Evolutionary conservation across 768 basidiomycete genomes (phyloP).

Genomic region (Coprinopsis marcescibilis): DNA sequence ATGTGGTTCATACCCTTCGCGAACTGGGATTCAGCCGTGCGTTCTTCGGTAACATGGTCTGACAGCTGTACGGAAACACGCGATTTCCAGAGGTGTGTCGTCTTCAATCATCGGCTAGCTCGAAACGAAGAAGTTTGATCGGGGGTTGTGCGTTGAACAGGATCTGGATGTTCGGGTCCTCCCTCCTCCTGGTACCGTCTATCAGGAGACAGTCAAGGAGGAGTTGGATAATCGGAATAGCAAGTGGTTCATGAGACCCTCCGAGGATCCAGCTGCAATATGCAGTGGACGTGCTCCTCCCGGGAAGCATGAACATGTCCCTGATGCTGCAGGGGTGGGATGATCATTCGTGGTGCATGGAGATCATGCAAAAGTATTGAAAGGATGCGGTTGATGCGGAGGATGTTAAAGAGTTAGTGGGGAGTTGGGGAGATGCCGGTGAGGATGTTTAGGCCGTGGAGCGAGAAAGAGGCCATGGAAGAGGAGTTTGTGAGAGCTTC

Average conservation of each 20-base stretch:
- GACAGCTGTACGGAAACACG: constrained; percentile 31
- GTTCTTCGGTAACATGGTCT: constrained; percentile 33
- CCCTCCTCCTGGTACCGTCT: no score
- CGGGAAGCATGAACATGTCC: constrained; percentile 2
- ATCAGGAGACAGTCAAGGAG: no score
- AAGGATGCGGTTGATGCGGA: constrained; percentile 1
- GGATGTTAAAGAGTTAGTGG: background rate
- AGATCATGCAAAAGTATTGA: background rate
- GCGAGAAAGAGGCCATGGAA: background rate
- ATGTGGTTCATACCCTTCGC: constrained; percentile 20
- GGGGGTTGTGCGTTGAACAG: no score
- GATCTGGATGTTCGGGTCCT: no score
- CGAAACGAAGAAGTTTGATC: no score
- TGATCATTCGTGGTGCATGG: background rate
- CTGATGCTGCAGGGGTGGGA: background rate
- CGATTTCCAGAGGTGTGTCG: constrained; percentile 30
- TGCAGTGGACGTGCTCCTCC: constrained; percentile 9
- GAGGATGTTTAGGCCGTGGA: background rate
- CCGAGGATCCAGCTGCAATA: background rate
- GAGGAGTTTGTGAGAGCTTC: background rate
- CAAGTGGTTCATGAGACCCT: background rate
- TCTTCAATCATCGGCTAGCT: no score
- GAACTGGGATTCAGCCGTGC: constrained; percentile 22
- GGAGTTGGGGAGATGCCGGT: background rate
- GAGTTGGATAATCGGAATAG: background rate